Conservation (phyloP, 805 yeast genomes). For the Ogataea dorogensis region DNA sequence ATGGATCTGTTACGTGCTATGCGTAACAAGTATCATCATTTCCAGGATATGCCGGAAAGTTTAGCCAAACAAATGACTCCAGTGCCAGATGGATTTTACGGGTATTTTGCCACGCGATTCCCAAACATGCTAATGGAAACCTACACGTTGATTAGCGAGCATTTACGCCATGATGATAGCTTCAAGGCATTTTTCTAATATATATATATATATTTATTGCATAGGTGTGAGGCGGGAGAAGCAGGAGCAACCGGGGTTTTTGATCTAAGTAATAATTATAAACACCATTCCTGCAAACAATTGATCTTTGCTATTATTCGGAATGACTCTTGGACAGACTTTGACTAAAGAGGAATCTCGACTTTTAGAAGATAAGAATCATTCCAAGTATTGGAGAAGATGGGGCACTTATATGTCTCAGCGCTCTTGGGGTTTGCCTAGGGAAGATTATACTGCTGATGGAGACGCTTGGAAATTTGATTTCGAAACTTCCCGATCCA, state of each 20-base stretch:
- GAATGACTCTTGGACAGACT: slow-evolving; percentile 24
- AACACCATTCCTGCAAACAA: background rate
- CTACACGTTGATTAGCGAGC: slow-evolving; percentile 57
- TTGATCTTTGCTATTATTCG: background rate
- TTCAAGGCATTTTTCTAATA: slow-evolving; percentile 43
- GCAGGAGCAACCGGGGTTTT: slow-evolving; percentile 2
- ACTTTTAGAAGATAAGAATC: slow-evolving; percentile 39
- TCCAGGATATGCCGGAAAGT: slow-evolving; percentile 76
- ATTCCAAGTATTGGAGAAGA: slow-evolving; percentile 64
- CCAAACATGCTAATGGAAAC: slow-evolving; percentile 78
- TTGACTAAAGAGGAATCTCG: slow-evolving; percentile 38
- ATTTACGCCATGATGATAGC: slow-evolving; percentile 62
- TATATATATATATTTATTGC: slow-evolving; percentile 1
- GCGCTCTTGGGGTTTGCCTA: slow-evolving; percentile 82
- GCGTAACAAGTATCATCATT: slow-evolving; percentile 93
- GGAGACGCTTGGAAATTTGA: slow-evolving; percentile 95
- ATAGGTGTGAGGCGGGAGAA: slow-evolving; percentile 6
- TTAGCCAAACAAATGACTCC: slow-evolving; percentile 70
- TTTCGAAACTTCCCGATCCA: slow-evolving; percentile 75
- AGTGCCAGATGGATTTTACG: slow-evolving; percentile 80
- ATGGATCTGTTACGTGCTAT: slow-evolving; percentile 87
- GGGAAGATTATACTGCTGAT: slow-evolving; percentile 81
- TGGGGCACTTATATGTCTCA: slow-evolving; percentile 94
- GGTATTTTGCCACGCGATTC: slow-evolving; percentile 69
- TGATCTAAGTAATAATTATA: slow-evolving; percentile 1